Evolutionary conservation across 257 asterid species (phyloP).

Genomic region (Plantago major): DNA sequence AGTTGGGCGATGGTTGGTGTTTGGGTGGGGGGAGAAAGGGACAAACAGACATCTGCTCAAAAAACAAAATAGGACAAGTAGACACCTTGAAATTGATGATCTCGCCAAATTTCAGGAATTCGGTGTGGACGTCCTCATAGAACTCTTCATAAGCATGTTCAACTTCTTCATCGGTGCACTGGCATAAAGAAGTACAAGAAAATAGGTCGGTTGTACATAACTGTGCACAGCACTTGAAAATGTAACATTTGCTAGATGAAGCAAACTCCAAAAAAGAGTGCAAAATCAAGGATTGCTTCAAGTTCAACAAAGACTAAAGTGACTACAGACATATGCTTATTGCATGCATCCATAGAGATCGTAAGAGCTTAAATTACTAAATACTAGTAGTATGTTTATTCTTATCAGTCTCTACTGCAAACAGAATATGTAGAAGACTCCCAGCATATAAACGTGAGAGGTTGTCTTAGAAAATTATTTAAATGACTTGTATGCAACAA

Average conservation of each 20-base stretch:
- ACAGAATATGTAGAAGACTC: background rate
- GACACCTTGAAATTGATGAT: slow-evolving; percentile 88
- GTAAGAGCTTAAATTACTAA: background rate
- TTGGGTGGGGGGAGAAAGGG: too few species aligned
- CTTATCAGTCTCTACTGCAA: slow-evolving; percentile 7
- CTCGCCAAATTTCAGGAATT: slow-evolving; percentile 92
- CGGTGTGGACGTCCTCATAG: slow-evolving; percentile 97
- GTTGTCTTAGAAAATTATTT: background rate
- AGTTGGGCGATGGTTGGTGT: background rate
- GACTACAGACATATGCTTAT: background rate
- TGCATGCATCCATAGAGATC: slow-evolving; percentile 8
- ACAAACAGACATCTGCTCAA: too few species aligned
- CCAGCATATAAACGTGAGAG: background rate
- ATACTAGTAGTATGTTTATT: background rate
- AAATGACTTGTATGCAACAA: background rate
- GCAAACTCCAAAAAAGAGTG: slow-evolving; percentile 16
- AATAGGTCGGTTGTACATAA: slow-evolving; percentile 32
- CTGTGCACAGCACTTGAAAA: slow-evolving; percentile 14
- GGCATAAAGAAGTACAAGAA: slow-evolving; percentile 35
- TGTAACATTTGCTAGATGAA: slow-evolving; percentile 4
- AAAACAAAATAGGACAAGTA: slow-evolving; percentile 8
- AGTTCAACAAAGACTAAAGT: background rate
- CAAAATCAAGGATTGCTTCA: slow-evolving; percentile 4
- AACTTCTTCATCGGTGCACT: slow-evolving; percentile 90
- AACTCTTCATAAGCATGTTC: slow-evolving; percentile 87